Base-by-base conservation (phyloP, 2,329 filamentous ascomycete species). In the Phyllosticta citriasiana region DNA sequence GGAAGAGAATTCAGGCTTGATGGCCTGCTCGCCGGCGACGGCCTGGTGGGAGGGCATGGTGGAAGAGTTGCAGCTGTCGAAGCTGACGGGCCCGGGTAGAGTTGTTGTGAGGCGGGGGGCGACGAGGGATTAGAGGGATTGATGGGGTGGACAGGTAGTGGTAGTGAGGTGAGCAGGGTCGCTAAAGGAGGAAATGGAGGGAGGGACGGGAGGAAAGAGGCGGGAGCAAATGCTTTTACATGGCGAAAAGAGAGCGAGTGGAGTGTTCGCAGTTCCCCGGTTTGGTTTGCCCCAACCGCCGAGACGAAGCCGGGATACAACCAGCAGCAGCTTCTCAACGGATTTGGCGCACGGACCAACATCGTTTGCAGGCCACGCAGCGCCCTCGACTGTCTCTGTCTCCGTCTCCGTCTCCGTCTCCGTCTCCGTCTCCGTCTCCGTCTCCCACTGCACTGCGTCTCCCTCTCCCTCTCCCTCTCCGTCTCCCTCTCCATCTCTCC, bases 1-100 rank as follows among this genome's bases (percentile, higher is more conserved):
- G 58, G 76, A 76, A 64, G 77, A 69, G 66, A 73, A 79, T 64
- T 78, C 71, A 63, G 79, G 77, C 71, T 80, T 76, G 67, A 80
- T 73, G 69, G 79, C 79, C 66, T 73, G 66, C 66, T 77, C 72
- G 72, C 76, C 76, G 58, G 76, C 75, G 63, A 73, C 74, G 63
- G 79, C 74, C 68, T 82, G 80, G 69, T 78, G 76, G 53, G 79
- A 81, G 69, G 79, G 78, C 80, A 82, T 82, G 65, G 57, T 25
- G 33, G 55, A n/a, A 16, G 26, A 47, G 56, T 47, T 27, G 53
- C 51, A 53, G 59, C 55, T 47, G 51, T 40, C 27, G 47, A 50
- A 61, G 60, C 22, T 53, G 59, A 55, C 33, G 27, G 47, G 47
- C 40, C 40, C 16, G 6, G 27, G 16, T 9, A 50, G 12, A 47